Conservation (phyloP, 1,284 basidiomycete genomes). For the Ustilago hordei region DNA sequence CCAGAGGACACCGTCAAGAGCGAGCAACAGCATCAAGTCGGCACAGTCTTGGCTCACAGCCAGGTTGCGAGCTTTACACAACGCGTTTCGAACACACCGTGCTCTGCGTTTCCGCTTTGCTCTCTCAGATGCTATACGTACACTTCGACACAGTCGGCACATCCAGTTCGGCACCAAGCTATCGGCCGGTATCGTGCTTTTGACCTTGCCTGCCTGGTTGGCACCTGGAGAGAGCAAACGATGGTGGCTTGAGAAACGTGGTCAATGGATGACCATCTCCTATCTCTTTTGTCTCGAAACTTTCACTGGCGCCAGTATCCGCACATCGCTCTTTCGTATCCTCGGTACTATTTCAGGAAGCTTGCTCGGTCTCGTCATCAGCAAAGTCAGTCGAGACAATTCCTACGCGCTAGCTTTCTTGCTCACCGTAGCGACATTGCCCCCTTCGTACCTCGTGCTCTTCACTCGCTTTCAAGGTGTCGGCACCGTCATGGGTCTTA, state of each 20-base stretch:
- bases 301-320: constrained; percentile 72
- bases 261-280: constrained; percentile 70
- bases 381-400: constrained; percentile 70
- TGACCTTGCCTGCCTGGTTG: constrained; percentile 71
- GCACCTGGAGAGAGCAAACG: constrained; percentile 48
- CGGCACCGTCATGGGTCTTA: constrained; percentile 70
- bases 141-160: constrained; percentile 70
- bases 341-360: constrained; percentile 71
- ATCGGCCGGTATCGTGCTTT: constrained; percentile 70
- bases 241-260: constrained; percentile 70
- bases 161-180: constrained; percentile 71
- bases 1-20: constrained; percentile 18
- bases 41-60: constrained; percentile 8
- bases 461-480: constrained; percentile 67
- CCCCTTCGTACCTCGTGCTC: constrained; percentile 70
- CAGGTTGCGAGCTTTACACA: constrained; percentile 10
- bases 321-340: constrained; percentile 71
- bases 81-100: constrained; percentile 5
- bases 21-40: constrained; percentile 21
- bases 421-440: constrained; percentile 68
- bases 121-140: constrained; percentile 30
- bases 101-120: constrained; percentile 37
- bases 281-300: constrained; percentile 72
- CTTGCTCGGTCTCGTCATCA: constrained; percentile 70
- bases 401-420: constrained; percentile 71